These are phyloP conservation scores for Aegilops bicornis DNA, from an alignment of 176 grass and related monocot genomes.

Conservation along the genomic window DNA sequence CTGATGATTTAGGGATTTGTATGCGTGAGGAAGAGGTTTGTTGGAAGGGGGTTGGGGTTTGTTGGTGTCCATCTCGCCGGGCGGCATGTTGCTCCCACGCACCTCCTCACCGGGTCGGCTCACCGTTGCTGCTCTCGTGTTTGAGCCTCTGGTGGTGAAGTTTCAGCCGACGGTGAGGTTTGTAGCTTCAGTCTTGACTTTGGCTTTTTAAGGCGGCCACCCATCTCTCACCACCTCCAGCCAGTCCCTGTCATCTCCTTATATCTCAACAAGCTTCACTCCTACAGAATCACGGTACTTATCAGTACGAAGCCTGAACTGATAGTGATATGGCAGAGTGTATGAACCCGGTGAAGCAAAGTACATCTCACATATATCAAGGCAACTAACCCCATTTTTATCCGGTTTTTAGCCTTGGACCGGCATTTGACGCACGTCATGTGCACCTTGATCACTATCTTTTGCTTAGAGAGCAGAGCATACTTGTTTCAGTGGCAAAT, in stretches of 20 bases:
- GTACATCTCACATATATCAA: constrained; percentile 14
- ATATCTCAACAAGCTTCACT: constrained; percentile 22
- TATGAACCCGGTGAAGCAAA: background rate
- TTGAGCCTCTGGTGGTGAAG: constrained; percentile 30
- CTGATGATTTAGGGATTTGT: too few species aligned
- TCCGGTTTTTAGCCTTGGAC: constrained; percentile 7
- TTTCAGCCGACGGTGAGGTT: constrained; percentile 41
- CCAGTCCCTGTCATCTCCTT: constrained; percentile 24
- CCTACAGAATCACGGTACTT: constrained; percentile 17
- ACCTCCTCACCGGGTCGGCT: constrained; percentile 21
- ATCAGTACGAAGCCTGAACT: too few species aligned
- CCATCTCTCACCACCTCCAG: constrained; percentile 44
- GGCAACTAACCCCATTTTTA: constrained; percentile 29
- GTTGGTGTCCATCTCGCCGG: constrained; percentile 63
- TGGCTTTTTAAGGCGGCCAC: constrained; percentile 54
- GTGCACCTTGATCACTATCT: constrained; percentile 64
- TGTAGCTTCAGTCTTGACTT: constrained; percentile 65
- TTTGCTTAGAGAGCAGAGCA: constrained; percentile 29
- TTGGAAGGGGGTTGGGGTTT: constrained; percentile 16
- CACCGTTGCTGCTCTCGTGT: constrained; percentile 40
- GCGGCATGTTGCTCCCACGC: background rate
- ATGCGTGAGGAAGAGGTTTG: too few species aligned
- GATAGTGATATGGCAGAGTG: background rate
- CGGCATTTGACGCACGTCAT: constrained; percentile 62
- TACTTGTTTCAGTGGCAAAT: too few species aligned